phyloP scores from a whole-genome alignment of 2,329 filamentous ascomycete species.

The Zalaria obscura region DNA sequence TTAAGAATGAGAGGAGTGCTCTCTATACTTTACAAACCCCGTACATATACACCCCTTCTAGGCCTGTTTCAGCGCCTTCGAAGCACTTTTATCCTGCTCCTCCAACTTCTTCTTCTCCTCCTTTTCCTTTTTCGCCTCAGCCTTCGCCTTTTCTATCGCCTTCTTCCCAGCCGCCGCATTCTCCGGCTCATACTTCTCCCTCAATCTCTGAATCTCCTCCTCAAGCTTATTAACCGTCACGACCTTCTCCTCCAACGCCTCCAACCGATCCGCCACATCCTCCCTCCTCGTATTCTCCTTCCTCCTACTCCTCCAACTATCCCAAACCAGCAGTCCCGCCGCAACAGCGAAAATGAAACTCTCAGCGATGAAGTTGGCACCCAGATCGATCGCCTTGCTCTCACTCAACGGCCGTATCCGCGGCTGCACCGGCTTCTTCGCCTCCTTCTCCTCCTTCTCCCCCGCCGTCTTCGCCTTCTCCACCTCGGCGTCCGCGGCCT shows the following conservation, averaged over 20 bases:
- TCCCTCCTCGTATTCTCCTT: constrained; percentile 47
- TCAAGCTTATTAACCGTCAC: neutral
- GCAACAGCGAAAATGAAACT: constrained; percentile 52
- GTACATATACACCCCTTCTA: too few relatives aligned
- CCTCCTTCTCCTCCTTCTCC: constrained; percentile 24
- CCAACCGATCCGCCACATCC: constrained; percentile 44
- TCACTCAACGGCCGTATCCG: constrained; percentile 51
- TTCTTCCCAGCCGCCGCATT: neutral
- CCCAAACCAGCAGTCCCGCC: constrained; percentile 46
- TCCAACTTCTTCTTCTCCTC: neutral
- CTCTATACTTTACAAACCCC: too few relatives aligned
- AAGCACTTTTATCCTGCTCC: too few relatives aligned
- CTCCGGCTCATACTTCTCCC: constrained; percentile 2
- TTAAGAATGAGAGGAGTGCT: too few relatives aligned
- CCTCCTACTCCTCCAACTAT: constrained; percentile 44
- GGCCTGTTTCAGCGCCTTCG: too few relatives aligned
- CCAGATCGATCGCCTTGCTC: constrained; percentile 53
- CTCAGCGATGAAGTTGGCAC: constrained; percentile 55
- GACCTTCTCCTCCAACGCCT: constrained; percentile 34
- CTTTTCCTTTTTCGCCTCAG: constrained; percentile 1
- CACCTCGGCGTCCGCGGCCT: constrained; percentile 34
- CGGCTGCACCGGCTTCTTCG: constrained; percentile 29
- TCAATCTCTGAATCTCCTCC: constrained; percentile 1
- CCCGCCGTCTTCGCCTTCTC: constrained; percentile 25
- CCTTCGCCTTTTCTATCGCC: neutral